Conservation (phyloP, 1,284 basidiomycete genomes). For the Grifola frondosa region DNA sequence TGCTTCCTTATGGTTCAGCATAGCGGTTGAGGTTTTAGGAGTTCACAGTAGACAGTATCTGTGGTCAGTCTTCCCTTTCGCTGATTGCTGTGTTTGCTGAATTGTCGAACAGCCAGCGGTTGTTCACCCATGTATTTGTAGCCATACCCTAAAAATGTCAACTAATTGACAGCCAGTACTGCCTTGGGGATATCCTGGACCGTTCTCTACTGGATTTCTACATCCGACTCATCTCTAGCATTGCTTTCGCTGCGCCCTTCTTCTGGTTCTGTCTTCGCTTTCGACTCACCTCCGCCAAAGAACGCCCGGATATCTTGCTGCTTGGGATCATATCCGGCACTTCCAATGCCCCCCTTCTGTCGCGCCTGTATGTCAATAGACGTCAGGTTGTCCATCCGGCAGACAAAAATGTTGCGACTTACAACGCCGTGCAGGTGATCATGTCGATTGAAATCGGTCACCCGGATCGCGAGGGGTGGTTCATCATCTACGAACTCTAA, state of each 20-base stretch:
- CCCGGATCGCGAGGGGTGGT: conserved; percentile 41
- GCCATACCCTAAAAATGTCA: conserved; percentile 9
- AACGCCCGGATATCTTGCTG: conserved; percentile 78
- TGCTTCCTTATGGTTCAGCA: conserved; percentile 65
- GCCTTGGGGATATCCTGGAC: too few species aligned
- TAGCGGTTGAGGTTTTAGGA: conserved; percentile 15
- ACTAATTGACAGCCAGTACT: conserved; percentile 4
- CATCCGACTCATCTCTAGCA: conserved; percentile 30
- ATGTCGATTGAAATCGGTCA: conserved; percentile 55
- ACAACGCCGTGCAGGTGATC: conserved; percentile 60
- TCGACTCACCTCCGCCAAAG: conserved; percentile 55
- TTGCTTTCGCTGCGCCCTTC: conserved; percentile 35
- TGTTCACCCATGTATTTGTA: conserved; percentile 11
- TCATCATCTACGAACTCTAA: conserved; percentile 28
- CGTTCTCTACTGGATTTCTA: conserved; percentile 20
- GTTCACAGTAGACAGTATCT: background rate
- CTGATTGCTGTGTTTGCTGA: conserved; percentile 1
- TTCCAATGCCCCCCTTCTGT: conserved; percentile 78
- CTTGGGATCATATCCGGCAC: conserved; percentile 67
- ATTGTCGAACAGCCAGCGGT: conserved; percentile 1
- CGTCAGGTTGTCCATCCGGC: background rate
- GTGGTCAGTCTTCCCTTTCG: conserved; percentile 2
- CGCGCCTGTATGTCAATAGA: conserved; percentile 47
- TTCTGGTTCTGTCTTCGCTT: conserved; percentile 11
- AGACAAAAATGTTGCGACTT: conserved; percentile 26